Conservation (phyloP, 2,329 filamentous ascomycete genomes). For the Aspergillus tubingensis region DNA sequence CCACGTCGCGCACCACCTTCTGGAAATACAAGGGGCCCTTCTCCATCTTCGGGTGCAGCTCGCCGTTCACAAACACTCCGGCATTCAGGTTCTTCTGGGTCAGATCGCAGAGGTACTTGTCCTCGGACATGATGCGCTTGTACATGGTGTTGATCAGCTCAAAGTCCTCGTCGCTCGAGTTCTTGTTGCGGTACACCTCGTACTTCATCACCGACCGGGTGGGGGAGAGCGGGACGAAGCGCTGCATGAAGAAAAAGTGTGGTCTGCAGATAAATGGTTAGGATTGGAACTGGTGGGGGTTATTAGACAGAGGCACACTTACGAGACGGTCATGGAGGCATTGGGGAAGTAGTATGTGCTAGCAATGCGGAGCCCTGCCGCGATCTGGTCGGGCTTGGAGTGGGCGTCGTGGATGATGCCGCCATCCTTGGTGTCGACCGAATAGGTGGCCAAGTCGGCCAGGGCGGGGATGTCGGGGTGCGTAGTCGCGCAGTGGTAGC, state of each 20-base stretch:
- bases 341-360: conserved; percentile 42
- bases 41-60: conserved; percentile 61
- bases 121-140: conserved; percentile 65
- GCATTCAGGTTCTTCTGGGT: conserved; percentile 62
- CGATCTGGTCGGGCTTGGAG: conserved; percentile 52
- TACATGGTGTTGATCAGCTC: conserved; percentile 59
- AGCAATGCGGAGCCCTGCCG: conserved; percentile 43
- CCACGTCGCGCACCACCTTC: conserved; percentile 50
- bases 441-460: conserved; percentile 58
- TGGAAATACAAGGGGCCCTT: conserved; percentile 60
- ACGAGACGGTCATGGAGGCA: conserved; percentile 36
- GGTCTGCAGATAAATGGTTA: conserved; percentile 38
- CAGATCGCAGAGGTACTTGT: conserved; percentile 62
- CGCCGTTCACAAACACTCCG: conserved; percentile 62
- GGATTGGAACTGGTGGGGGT: not conserved
- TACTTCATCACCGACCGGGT: conserved; percentile 59
- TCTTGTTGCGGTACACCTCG: conserved; percentile 65
- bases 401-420: conserved; percentile 53
- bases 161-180: conserved; percentile 60
- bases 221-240: conserved; percentile 59
- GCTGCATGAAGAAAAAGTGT: conserved; percentile 64
- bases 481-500: conserved; percentile 29
- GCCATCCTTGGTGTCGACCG: conserved; percentile 49
- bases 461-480: conserved; percentile 36
- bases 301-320: conserved; percentile 13